phyloP scores from a whole-genome alignment of 306 rosid genomes.

The Urtica urens region DNA sequence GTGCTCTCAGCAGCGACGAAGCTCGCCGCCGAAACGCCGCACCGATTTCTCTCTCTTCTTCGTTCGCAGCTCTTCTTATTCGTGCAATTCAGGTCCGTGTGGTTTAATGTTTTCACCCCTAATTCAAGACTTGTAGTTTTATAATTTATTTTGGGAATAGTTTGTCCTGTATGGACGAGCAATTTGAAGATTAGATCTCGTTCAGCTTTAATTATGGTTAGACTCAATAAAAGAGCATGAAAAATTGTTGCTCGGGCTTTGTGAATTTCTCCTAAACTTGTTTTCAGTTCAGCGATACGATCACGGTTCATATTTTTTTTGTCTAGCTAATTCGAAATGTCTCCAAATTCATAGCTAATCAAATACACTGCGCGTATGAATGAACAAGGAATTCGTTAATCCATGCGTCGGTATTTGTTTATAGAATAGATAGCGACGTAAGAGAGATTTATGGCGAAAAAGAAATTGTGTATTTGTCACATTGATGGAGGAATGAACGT shows the following conservation, averaged over 20 bases:
- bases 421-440: too few species aligned
- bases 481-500: too few species aligned
- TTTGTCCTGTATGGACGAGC: too few species aligned
- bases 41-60: slow-evolving; percentile 34
- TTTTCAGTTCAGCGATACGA: not conserved
- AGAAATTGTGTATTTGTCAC: too few species aligned
- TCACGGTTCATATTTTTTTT: not conserved
- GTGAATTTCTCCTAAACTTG: not conserved
- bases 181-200: not conserved
- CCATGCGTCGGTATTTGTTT: too few species aligned
- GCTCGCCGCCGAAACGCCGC: slow-evolving; percentile 58
- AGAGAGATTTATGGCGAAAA: too few species aligned
- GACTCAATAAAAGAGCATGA: too few species aligned
- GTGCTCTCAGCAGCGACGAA: slow-evolving; percentile 54
- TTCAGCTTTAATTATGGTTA: not conserved
- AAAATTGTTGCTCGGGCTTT: too few species aligned
- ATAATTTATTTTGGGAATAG: too few species aligned
- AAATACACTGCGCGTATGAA: too few species aligned
- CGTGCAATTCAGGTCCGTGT: slow-evolving; percentile 23
- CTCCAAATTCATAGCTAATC: not conserved
- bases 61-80: slow-evolving; percentile 12
- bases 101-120: not conserved
- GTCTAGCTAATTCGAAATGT: not conserved
- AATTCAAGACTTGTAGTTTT: not conserved
- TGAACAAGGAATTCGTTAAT: too few species aligned